Conservation (phyloP, 441 rosid genomes). For the Melastoma candidum region DNA sequence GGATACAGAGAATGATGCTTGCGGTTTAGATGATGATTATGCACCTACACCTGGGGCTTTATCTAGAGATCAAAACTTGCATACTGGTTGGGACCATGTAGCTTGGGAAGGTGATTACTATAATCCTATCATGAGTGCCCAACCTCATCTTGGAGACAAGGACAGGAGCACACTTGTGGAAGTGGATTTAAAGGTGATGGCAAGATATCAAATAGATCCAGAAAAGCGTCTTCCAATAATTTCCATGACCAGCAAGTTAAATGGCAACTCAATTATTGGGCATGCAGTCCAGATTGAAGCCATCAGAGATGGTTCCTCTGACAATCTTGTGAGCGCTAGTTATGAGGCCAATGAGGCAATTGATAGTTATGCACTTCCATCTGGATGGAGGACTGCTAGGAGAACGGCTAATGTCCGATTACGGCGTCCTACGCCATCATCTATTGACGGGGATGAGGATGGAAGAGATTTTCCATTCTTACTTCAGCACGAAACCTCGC, state of each 20-base stretch:
- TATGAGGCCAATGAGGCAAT: constrained; percentile 35
- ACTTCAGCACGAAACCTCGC: constrained; percentile 17
- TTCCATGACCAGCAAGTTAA: constrained; percentile 69
- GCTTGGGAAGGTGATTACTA: constrained; percentile 37
- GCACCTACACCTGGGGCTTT: constrained; percentile 29
- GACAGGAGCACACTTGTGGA: constrained; percentile 45
- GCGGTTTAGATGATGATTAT: constrained; percentile 30
- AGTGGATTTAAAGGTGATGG: constrained; percentile 84
- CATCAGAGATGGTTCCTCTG: constrained; percentile 65
- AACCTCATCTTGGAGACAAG: constrained; percentile 34
- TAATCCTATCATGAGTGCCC: constrained; percentile 30
- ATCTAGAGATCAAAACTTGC: constrained; percentile 30
- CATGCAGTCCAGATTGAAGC: constrained; percentile 73
- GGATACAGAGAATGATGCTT: constrained; percentile 32
- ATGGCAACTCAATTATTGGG: constrained; percentile 86
- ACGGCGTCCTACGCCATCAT: constrained; percentile 49
- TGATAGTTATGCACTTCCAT: constrained; percentile 47
- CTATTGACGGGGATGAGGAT: constrained; percentile 30
- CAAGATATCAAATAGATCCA: constrained; percentile 39
- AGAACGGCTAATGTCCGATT: constrained; percentile 67
- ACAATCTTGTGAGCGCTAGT: constrained; percentile 30
- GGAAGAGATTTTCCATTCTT: constrained; percentile 24
- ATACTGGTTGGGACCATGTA: constrained; percentile 45
- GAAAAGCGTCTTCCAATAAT: constrained; percentile 71
- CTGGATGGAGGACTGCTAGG: constrained; percentile 94